phyloP scores from a whole-genome alignment of 2,329 filamentous ascomycete species.

The Dendryphion nanum region DNA sequence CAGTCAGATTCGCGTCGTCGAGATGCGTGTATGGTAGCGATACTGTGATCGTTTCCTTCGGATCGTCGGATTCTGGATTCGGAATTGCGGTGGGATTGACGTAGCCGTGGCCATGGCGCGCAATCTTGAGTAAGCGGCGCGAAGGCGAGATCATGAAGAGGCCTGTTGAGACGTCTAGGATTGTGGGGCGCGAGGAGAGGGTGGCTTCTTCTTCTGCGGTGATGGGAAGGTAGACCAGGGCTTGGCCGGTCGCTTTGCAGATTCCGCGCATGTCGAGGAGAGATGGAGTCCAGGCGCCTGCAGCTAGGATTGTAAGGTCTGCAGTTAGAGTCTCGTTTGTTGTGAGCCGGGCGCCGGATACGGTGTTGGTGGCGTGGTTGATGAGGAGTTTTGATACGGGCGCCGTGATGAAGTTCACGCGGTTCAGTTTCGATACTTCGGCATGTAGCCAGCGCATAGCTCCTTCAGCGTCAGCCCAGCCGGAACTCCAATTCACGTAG shows the following conservation, averaged over 20 bases:
- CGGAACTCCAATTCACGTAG: slow-evolving; percentile 71
- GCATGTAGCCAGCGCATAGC: slow-evolving; percentile 65
- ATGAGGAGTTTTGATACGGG: slow-evolving; percentile 49
- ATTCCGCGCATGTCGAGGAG: slow-evolving; percentile 76
- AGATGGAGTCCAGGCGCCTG: slow-evolving; percentile 81
- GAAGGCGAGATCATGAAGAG: slow-evolving; percentile 73
- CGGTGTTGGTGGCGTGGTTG: slow-evolving; percentile 29
- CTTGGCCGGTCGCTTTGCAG: slow-evolving; percentile 78
- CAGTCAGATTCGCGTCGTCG: slow-evolving; percentile 44
- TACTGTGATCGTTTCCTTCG: slow-evolving; percentile 40
- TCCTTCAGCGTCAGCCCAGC: slow-evolving; percentile 77
- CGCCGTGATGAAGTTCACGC: slow-evolving; percentile 50
- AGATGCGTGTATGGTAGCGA: slow-evolving; percentile 53
- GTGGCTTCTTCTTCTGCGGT: slow-evolving; percentile 66
- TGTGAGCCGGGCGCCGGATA: slow-evolving; percentile 60
- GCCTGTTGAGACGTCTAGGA: slow-evolving; percentile 69
- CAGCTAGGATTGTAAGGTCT: slow-evolving; percentile 75
- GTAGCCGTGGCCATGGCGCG: slow-evolving; percentile 53
- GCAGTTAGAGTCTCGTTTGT: slow-evolving; percentile 56
- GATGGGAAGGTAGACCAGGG: slow-evolving; percentile 74
- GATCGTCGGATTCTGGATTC: slow-evolving; percentile 43
- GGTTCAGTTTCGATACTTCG: slow-evolving; percentile 54
- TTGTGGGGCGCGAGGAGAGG: slow-evolving; percentile 66
- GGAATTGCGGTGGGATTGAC: slow-evolving; percentile 47
- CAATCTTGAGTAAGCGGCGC: slow-evolving; percentile 46